phyloP scores from a whole-genome alignment of 225 moss, liverwort and hornwort species.

The Asterella californica region DNA sequence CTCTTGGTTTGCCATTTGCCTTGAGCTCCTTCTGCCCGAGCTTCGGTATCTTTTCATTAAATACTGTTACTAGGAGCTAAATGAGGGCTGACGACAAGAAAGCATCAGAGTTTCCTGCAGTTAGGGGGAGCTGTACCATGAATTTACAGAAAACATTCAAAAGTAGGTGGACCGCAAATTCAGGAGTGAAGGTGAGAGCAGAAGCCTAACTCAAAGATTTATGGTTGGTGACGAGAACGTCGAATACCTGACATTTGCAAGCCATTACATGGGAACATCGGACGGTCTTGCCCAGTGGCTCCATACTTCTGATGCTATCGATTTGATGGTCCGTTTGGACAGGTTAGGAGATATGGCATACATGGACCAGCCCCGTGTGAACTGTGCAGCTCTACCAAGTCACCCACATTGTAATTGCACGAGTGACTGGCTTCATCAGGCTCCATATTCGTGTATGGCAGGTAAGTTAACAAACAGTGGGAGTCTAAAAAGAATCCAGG shows the following conservation, averaged over 20 bases:
- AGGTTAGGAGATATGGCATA: conserved; percentile 60
- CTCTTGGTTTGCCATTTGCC: background rate
- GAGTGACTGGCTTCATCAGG: conserved; percentile 53
- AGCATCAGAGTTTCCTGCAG: background rate
- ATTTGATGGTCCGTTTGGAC: background rate
- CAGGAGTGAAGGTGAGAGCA: background rate
- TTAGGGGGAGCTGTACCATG: background rate
- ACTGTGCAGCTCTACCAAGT: conserved; percentile 44
- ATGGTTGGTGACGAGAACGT: background rate
- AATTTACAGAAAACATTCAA: background rate
- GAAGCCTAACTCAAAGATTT: background rate
- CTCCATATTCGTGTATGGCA: conserved; percentile 49
- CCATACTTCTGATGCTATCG: background rate
- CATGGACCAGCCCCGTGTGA: conserved; percentile 48
- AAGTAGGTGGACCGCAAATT: too few species aligned
- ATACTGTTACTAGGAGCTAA: background rate
- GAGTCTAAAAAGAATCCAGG: background rate
- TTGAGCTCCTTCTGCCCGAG: background rate
- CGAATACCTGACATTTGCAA: background rate
- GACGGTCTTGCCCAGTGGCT: background rate
- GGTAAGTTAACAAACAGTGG: conserved; percentile 22
- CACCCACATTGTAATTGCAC: conserved; percentile 52
- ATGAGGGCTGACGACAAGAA: background rate
- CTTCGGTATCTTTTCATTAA: background rate
- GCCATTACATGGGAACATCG: background rate